Evolutionary conservation across 805 yeast genomes (phyloP), one percentile per base, ranked within the genome.

Genomic region (Zygosaccharomyces siamensis): DNA sequence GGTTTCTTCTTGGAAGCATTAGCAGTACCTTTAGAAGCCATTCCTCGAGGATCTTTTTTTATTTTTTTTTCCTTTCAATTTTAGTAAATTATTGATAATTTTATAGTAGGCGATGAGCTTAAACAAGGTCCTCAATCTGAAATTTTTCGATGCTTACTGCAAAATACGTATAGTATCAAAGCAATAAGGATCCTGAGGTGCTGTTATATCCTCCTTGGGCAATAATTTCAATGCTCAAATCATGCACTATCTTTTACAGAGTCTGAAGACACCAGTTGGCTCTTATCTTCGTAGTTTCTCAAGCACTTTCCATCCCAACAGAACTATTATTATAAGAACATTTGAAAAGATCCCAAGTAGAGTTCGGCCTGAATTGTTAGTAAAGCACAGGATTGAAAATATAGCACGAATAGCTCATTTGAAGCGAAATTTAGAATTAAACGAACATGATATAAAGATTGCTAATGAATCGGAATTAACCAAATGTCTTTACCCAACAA

Each of bases 11-110:
- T 65, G 6, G 66, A 38, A 16, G 54, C 54, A 20, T 65, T 18
- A 6, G 60, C 45, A 33, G 60, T 47, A 5, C 64, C 43, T 48
- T 64, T 66, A 12, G 69, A 63, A 20, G 66, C 59, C 69, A 63
- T 64, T 28, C 7, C 30, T n/a, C 38, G 14, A 16, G 43, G 32
- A 23, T 21, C 21, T 43, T 14, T 16, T 26, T 18, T 18, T 18
- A 2, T 18, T 18, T 18, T 18, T 18, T 18, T 18, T 18, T 3
- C 20, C 20, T 18, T 28, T 7, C 44, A 14, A n/a, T 32, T 35
- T 27, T 8, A n/a, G n/a, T 30, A 12, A 16, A 12, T 40, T 40
- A 8, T 14, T 40, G 44, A 8, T 14, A 6, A 8, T 10, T 41
- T 20, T 11, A 8, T 7, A 12, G 16, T 24, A 20, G 30, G 49